phyloP scores from a whole-genome alignment of 352 stramenopile species.

The Globisporangium polare region DNA sequence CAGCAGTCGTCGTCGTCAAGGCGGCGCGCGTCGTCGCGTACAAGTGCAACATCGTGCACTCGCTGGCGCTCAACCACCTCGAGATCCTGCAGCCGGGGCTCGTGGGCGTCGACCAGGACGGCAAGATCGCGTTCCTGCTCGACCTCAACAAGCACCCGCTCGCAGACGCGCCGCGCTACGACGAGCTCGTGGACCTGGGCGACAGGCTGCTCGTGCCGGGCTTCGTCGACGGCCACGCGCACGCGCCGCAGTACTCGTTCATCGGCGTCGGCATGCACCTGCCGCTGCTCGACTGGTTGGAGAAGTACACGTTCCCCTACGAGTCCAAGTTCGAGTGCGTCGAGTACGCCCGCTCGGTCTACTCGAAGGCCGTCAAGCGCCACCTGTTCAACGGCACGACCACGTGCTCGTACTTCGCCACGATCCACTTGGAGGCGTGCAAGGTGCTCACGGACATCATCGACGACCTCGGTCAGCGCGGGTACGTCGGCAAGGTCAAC shows the following conservation, averaged over 20 bases:
- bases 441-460: conserved; percentile 90
- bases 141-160: conserved; percentile 29
- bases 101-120: conserved; percentile 47
- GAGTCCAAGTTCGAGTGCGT: conserved; percentile 77
- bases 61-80: conserved; percentile 46
- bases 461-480: conserved; percentile 81
- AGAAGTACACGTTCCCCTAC: conserved; percentile 93
- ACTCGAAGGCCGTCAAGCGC: conserved; percentile 83
- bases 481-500: conserved; percentile 93
- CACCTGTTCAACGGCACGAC: conserved; percentile 91
- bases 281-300: conserved; percentile 91
- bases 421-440: conserved; percentile 87
- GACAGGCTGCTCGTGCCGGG: conserved; percentile 88
- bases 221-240: conserved; percentile 93
- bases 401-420: conserved; percentile 94
- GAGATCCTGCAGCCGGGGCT: conserved; percentile 62
- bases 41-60: conserved; percentile 78
- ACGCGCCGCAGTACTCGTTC: conserved; percentile 93
- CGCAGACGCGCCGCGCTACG: conserved; percentile 17
- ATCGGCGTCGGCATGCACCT: conserved; percentile 92
- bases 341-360: conserved; percentile 74
- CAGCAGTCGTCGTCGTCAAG: background rate
- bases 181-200: conserved; percentile 64
- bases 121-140: conserved; percentile 45
- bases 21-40: conserved; percentile 46